Evolutionary conservation across 1,284 basidiomycete species (phyloP).

Genomic region (Melampsora americana): DNA sequence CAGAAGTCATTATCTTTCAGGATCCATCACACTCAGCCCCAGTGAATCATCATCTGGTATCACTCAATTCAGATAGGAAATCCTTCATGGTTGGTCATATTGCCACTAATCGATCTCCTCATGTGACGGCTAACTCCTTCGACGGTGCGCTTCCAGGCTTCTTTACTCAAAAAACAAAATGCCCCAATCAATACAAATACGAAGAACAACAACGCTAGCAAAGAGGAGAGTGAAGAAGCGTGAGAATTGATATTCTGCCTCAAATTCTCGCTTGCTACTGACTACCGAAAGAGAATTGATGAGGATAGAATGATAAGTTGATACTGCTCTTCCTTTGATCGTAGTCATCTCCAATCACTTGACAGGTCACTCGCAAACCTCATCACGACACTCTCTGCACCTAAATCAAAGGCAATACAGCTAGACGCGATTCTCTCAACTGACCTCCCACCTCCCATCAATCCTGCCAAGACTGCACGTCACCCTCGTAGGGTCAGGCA

Average conservation of each 20-base stretch:
- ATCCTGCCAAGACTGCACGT: neutral
- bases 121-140: neutral
- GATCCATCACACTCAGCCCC: conserved; percentile 20
- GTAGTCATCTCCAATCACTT: conserved; percentile 17
- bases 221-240: conserved; percentile 31
- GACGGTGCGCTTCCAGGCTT: neutral
- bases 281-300: too few relatives aligned
- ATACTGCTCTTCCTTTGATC: neutral
- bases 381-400: conserved; percentile 13
- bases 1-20: conserved; percentile 17
- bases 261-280: neutral
- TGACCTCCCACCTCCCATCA: neutral
- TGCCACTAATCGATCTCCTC: neutral
- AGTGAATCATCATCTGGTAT: neutral
- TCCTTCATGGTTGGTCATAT: conserved; percentile 26
- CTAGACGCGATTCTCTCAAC: conserved; percentile 14
- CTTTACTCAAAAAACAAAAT: conserved; percentile 24
- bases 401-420: neutral
- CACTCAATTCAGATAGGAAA: conserved; percentile 20
- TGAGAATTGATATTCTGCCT: neutral
- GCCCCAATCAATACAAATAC: neutral
- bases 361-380: conserved; percentile 31
- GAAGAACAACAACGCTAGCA: conserved; percentile 2
- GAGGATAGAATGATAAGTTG: neutral
- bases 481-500: conserved; percentile 19